Evolutionary conservation across 805 yeast species (phyloP).

Genomic region (Candida awuae): DNA sequence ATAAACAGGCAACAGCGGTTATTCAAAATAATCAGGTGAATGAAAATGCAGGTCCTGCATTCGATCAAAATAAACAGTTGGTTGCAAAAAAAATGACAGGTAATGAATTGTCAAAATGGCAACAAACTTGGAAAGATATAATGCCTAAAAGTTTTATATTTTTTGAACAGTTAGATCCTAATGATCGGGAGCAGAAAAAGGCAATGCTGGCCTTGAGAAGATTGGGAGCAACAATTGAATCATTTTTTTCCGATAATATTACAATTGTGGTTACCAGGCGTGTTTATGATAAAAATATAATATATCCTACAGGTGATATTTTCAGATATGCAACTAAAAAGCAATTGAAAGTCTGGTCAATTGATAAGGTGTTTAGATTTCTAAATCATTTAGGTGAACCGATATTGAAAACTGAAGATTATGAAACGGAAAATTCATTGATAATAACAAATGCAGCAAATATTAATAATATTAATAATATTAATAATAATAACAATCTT

Average conservation of each 20-base stretch:
- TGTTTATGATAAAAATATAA: slow-evolving; percentile 32
- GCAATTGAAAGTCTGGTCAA: slow-evolving; percentile 78
- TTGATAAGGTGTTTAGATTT: slow-evolving; percentile 77
- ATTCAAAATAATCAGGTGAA: background rate
- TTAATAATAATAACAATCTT: slow-evolving; percentile 25
- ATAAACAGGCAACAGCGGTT: background rate
- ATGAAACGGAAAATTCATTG: background rate
- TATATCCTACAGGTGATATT: slow-evolving; percentile 51
- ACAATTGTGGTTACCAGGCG: slow-evolving; percentile 77
- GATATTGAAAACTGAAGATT: slow-evolving; percentile 15
- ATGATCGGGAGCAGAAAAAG: slow-evolving; percentile 28
- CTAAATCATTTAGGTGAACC: slow-evolving; percentile 52
- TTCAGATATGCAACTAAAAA: slow-evolving; percentile 52
- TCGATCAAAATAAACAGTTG: slow-evolving; percentile 4
- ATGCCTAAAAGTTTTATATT: slow-evolving; percentile 50
- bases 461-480: background rate
- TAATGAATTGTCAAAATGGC: slow-evolving; percentile 47
- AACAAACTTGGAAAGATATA: slow-evolving; percentile 49
- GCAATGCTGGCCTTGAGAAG: slow-evolving; percentile 31
- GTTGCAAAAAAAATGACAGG: slow-evolving; percentile 25
- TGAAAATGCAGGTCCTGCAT: too few species aligned
- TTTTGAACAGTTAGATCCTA: slow-evolving; percentile 40
- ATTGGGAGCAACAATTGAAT: slow-evolving; percentile 50
- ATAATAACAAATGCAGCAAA: too few species aligned
- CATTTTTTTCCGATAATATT: slow-evolving; percentile 52